These are phyloP conservation scores for Cercospora janseana DNA, from an alignment of 2,329 filamentous ascomycete genomes.

Conservation along the genomic window DNA sequence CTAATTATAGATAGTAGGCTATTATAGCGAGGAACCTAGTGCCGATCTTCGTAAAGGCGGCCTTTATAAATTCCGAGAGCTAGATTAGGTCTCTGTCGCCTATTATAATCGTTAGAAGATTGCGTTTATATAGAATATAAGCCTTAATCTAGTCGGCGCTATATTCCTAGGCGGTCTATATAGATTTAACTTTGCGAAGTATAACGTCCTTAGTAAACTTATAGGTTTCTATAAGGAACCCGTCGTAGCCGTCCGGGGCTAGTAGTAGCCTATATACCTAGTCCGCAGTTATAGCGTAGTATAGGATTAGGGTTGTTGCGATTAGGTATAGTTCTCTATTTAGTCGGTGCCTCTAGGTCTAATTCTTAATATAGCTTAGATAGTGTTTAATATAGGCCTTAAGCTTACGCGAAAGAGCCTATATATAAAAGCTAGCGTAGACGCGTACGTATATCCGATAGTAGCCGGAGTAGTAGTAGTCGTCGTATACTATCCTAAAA, in stretches of 20 bases:
- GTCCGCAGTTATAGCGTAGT: background rate
- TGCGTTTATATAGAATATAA: background rate
- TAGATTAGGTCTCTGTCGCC: too few relatives aligned
- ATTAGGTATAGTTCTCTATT: background rate
- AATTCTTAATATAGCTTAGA: too few relatives aligned
- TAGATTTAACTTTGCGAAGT: too few relatives aligned
- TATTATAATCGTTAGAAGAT: too few relatives aligned
- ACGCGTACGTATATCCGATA: too few relatives aligned
- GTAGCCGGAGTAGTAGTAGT: too few relatives aligned
- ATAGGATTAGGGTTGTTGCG: background rate
- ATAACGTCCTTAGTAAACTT: background rate
- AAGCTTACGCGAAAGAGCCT: too few relatives aligned
- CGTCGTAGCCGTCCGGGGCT: background rate
- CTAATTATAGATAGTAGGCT: background rate
- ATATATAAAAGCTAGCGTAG: too few relatives aligned
- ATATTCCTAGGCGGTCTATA: background rate
- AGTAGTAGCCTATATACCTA: background rate
- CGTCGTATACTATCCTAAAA: too few relatives aligned
- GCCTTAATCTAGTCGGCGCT: background rate
- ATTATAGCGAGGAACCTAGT: background rate
- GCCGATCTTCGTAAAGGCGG: background rate
- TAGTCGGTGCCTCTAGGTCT: background rate
- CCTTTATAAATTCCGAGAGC: too few relatives aligned
- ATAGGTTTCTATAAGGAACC: background rate
- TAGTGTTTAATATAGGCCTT: too few relatives aligned